phyloP scores from a whole-genome alignment of 2,329 filamentous ascomycete species.

The Lasiodiplodia citricola region DNA sequence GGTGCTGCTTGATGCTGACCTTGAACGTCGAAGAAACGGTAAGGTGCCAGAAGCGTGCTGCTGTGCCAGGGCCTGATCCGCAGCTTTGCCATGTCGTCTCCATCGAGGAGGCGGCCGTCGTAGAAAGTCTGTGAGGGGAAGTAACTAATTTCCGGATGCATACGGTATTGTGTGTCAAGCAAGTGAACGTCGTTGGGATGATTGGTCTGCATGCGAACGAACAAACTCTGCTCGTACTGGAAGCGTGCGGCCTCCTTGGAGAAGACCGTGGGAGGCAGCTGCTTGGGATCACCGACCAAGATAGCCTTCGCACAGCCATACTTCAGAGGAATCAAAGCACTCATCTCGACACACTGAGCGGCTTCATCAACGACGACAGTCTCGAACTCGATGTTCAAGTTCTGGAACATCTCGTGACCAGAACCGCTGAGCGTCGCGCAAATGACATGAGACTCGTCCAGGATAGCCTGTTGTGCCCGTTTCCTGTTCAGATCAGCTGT shows the following conservation, averaged over 20 bases:
- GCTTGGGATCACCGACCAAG: constrained; percentile 95
- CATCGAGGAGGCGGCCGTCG: constrained; percentile 83
- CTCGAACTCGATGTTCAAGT: constrained; percentile 93
- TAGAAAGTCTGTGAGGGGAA: constrained; percentile 95
- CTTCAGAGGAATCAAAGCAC: constrained; percentile 93
- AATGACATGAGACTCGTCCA: constrained; percentile 88
- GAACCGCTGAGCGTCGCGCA: constrained; percentile 95
- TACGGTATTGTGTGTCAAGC: constrained; percentile 97
- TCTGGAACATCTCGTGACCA: constrained; percentile 97
- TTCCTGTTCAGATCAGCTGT: constrained; percentile 86
- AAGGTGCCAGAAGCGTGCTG: constrained; percentile 81
- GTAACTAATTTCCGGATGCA: constrained; percentile 94
- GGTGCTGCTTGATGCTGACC: constrained; percentile 83
- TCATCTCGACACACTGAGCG: constrained; percentile 96
- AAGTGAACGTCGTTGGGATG: constrained; percentile 87
- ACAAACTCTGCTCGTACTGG: constrained; percentile 96
- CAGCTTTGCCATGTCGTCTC: constrained; percentile 77
- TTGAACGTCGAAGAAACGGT: constrained; percentile 95
- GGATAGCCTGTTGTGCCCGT: constrained; percentile 85
- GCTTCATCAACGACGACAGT: constrained; percentile 98
- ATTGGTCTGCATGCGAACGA: constrained; percentile 97
- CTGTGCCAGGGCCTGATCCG: constrained; percentile 85
- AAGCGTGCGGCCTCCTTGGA: constrained; percentile 91
- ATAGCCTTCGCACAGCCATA: constrained; percentile 98
- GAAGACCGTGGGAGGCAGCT: constrained; percentile 92